Percentiles rank a stretch among this genome's conserved stretches.
Conservation (phyloP, 169 alveolate genomes). For the Plasmodium cynomolgi region DNA sequence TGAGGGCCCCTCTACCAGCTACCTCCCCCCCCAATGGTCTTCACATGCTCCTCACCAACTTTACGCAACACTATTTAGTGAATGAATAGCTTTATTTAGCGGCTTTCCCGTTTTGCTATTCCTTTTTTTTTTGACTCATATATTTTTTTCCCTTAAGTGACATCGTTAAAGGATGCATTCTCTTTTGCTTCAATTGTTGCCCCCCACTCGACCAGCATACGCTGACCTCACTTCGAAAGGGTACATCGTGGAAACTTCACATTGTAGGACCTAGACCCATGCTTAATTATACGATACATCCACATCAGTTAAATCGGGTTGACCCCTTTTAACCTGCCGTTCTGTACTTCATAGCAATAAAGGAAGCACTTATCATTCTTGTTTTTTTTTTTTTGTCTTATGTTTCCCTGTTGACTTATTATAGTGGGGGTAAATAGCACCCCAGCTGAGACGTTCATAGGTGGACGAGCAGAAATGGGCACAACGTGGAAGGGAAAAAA, state of each 20-base stretch:
- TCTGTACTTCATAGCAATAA: not conserved
- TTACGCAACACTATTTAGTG: not conserved
- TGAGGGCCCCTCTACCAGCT: too few species aligned
- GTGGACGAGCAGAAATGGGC: too few species aligned
- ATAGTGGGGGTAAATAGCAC: too few species aligned
- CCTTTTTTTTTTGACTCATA: not conserved
- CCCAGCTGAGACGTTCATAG: too few species aligned
- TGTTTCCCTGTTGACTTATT: too few species aligned
- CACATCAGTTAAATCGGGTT: not conserved
- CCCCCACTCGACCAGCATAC: not conserved
- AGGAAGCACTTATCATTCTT: not conserved
- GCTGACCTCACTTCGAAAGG: not conserved
- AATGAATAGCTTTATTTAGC: not conserved
- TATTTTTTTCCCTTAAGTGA: not conserved
- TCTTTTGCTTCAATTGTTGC: not conserved
- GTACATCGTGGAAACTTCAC: not conserved
- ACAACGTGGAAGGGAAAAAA: too few species aligned
- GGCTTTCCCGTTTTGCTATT: not conserved
- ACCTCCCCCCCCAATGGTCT: too few species aligned
- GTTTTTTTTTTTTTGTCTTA: too few species aligned
- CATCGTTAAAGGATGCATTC: not conserved
- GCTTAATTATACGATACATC: not conserved
- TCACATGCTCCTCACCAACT: too few species aligned
- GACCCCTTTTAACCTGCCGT: not conserved
- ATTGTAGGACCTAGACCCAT: not conserved